Base-by-base conservation (phyloP, 306 rosid species). In the Mimosa bimucronata region DNA sequence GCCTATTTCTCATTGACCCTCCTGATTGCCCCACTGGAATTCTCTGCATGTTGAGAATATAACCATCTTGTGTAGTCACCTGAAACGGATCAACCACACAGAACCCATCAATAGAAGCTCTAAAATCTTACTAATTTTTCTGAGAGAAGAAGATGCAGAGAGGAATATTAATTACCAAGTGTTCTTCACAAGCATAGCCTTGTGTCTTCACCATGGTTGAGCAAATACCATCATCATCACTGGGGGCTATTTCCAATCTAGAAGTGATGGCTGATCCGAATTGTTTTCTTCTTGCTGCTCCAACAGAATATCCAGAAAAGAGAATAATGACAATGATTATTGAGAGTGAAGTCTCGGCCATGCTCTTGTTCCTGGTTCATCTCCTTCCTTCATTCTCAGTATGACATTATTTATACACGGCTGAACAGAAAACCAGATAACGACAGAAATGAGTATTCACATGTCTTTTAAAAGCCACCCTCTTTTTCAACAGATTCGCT, bases 61-160 rank as follows among this genome's bases (percentile, higher is more conserved):
- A 93, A 29, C 97, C 97, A 82, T 91, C 97, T 64, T 70, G 38
- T 55, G 97, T 91, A 31, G 88, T 85, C 72, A 91, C 96, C 97
- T 93, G 73, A 76, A 82, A 80, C 67, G 66, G 42, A 78, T 77
- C 13, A 50, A 79, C 75, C 21, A 58, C 55, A 79, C 19, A 38
- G 50, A 58, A 41, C 37, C 55, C 31, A 72, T 21, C 72, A 25
- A 69, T 25, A 55, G 37, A 40, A 48, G 13, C 74, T 64, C 25
- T 8, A 78, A 77, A 61, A 74, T 38, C 78, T 40, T 40, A 48
- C 61, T 31, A 61, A 75, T 84, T 71, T 74, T 25, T 8, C 50
- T 34, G 10, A 81, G 60, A 53, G 65, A 53, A 57, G 74, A 19
- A 53, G 29, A 75, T 61, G 48, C 34, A 65, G 75, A 53, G 29